Percentiles rank a stretch among this genome's conserved stretches.
phyloP scores from a whole-genome alignment of 2,329 filamentous ascomycete species.

The Rhynchosporium graminicola region DNA sequence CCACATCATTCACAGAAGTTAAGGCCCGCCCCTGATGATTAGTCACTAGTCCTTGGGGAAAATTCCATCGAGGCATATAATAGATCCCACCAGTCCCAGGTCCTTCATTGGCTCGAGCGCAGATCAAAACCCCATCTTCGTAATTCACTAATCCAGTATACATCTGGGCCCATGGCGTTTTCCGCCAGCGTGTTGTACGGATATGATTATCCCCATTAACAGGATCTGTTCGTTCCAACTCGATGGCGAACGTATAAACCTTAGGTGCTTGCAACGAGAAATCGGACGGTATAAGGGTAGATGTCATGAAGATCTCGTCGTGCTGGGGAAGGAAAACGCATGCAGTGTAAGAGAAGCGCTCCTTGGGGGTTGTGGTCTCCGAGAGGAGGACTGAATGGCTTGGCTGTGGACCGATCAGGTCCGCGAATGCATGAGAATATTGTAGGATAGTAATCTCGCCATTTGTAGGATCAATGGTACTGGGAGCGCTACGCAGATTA shows the following conservation, averaged over 20 bases:
- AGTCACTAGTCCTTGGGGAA: conserved; percentile 42
- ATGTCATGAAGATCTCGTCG: conserved; percentile 50
- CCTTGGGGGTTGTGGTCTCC: conserved; percentile 40
- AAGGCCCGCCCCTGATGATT: conserved; percentile 49
- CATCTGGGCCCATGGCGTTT: conserved; percentile 40
- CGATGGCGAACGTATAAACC: conserved; percentile 49
- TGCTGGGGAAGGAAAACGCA: conserved; percentile 46
- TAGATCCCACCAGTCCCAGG: conserved; percentile 36
- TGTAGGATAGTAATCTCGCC: conserved; percentile 42
- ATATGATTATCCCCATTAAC: conserved; percentile 36
- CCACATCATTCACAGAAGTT: conserved; percentile 50
- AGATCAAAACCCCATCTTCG: conserved; percentile 45
- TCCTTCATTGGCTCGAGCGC: conserved; percentile 43
- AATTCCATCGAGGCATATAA: conserved; percentile 33
- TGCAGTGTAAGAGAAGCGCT: conserved; percentile 50
- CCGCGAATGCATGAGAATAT: conserved; percentile 44
- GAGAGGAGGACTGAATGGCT: conserved; percentile 47
- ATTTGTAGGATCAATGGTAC: conserved; percentile 23
- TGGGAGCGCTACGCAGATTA: conserved; percentile 22
- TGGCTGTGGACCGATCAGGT: conserved; percentile 41
- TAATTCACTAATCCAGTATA: conserved; percentile 49
- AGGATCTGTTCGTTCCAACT: conserved; percentile 37
- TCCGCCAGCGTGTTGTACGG: conserved; percentile 39
- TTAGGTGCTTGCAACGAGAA: conserved; percentile 44
- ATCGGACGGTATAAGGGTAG: conserved; percentile 45